Conservation (phyloP, 371 early-diverging fungal species). For the Nematocida minor region DNA sequence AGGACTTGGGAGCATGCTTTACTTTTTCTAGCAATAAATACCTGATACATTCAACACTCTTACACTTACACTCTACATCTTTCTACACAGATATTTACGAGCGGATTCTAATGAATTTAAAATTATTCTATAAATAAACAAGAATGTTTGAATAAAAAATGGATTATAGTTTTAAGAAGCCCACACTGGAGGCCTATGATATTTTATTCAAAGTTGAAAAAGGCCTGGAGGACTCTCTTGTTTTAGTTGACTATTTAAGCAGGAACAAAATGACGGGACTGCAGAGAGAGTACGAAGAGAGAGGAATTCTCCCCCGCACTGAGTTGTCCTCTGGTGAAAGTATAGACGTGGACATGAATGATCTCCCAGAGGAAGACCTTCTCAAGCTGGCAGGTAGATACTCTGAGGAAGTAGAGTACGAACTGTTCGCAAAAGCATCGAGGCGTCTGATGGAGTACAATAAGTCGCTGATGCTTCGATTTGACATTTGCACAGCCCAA, state of each 20-base stretch:
- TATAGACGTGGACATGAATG: neutral
- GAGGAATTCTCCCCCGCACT: neutral
- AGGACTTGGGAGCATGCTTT: neutral
- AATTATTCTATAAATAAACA: neutral
- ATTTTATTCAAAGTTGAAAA: slow-evolving; percentile 8
- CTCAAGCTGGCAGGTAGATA: neutral
- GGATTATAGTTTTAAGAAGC: slow-evolving; percentile 39
- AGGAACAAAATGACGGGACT: slow-evolving; percentile 1
- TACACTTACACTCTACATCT: too few relatives aligned
- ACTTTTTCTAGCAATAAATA: neutral
- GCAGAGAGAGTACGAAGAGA: neutral
- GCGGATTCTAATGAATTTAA: neutral
- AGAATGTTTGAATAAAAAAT: slow-evolving; percentile 19
- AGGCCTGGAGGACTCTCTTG: neutral
- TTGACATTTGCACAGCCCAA: slow-evolving; percentile 31
- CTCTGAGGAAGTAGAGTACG: slow-evolving; percentile 12
- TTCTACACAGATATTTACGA: too few relatives aligned
- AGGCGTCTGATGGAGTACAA: slow-evolving; percentile 26
- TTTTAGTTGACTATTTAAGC: neutral
- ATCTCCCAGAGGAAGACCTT: slow-evolving; percentile 17
- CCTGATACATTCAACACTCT: too few relatives aligned
- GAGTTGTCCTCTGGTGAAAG: neutral
- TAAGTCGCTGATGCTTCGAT: neutral
- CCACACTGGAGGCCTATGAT: slow-evolving; percentile 10
- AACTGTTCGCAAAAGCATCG: neutral